These are phyloP conservation scores for Aristolochia fimbriata DNA, from an alignment of 164 flowering plant genomes.

Conservation along the genomic window DNA sequence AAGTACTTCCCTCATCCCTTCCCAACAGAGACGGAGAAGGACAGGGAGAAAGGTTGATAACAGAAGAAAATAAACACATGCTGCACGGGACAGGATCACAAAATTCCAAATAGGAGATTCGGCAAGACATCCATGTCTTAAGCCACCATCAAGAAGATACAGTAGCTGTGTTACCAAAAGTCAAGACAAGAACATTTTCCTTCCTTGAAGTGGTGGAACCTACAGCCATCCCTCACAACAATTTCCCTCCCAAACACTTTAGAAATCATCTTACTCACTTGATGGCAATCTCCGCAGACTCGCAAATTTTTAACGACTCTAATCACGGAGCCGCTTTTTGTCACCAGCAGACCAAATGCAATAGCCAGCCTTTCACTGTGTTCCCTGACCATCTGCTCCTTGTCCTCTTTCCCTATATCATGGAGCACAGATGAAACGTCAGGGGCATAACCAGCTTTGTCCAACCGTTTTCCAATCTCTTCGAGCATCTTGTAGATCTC, in stretches of 20 bases:
- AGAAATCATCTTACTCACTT: conserved; percentile 57
- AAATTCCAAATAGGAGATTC: too few species aligned
- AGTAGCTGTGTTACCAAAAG: conserved; percentile 24
- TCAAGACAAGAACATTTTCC: conserved; percentile 56
- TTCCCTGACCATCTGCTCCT: conserved; percentile 32
- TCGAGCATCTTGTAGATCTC: conserved; percentile 47
- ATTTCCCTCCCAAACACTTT: conserved; percentile 44
- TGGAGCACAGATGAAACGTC: conserved; percentile 34
- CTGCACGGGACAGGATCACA: too few species aligned
- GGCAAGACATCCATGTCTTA: too few species aligned
- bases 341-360: conserved; percentile 54
- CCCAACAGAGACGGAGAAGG: too few species aligned
- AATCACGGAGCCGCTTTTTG: conserved; percentile 34
- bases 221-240: conserved; percentile 43
- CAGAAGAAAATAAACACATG: too few species aligned
- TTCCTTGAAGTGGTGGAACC: conserved; percentile 45
- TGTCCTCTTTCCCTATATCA: conserved; percentile 45
- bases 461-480: conserved; percentile 29
- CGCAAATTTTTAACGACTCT: conserved; percentile 56
- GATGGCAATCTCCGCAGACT: conserved; percentile 60
- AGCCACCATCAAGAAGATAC: too few species aligned
- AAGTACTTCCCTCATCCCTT: too few species aligned
- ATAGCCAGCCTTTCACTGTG: conserved; percentile 80
- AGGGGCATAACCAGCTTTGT: conserved; percentile 38
- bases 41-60: too few species aligned